phyloP scores from a whole-genome alignment of 1,284 basidiomycete genomes.

The Amylostereum chailletii region DNA sequence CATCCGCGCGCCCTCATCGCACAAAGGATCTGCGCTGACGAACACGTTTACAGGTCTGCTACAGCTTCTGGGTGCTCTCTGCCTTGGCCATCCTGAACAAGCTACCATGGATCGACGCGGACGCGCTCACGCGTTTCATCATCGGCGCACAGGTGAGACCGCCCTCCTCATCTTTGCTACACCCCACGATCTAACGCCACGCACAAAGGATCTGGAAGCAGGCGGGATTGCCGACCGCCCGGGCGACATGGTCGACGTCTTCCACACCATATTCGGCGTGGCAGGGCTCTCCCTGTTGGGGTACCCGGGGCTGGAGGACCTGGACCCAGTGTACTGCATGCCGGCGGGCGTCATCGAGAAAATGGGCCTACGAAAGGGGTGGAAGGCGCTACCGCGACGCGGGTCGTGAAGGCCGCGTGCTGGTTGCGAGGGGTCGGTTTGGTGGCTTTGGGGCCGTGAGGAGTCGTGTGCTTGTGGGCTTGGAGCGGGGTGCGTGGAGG shows the following conservation, averaged over 20 bases:
- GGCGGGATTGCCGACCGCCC: conserved; percentile 95
- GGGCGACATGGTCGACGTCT: conserved; percentile 92
- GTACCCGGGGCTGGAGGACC: conserved; percentile 74
- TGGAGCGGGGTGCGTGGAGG: too few species aligned
- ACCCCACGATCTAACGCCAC: conserved; percentile 1
- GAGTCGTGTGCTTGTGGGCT: too few species aligned
- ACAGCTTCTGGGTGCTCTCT: conserved; percentile 96
- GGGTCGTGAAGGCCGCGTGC: too few species aligned
- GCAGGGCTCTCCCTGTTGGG: conserved; percentile 87
- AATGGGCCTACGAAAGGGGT: conserved; percentile 59
- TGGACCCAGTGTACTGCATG: conserved; percentile 98
- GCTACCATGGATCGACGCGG: conserved; percentile 83
- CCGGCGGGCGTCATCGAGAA: conserved; percentile 69
- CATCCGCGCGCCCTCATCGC: too few species aligned
- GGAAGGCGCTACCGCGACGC: conserved; percentile 47
- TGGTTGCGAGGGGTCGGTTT: too few species aligned
- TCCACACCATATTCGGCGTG: conserved; percentile 91
- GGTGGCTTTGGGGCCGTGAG: too few species aligned
- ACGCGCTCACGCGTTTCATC: conserved; percentile 80
- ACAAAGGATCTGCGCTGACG: too few species aligned
- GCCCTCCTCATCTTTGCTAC: background rate
- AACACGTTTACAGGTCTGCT: conserved; percentile 68
- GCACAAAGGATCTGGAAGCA: conserved; percentile 69
- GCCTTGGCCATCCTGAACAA: conserved; percentile 80
- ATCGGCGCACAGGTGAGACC: conserved; percentile 73